phyloP scores from a whole-genome alignment of 306 rosid species.

The Sesbania bispinosa region DNA sequence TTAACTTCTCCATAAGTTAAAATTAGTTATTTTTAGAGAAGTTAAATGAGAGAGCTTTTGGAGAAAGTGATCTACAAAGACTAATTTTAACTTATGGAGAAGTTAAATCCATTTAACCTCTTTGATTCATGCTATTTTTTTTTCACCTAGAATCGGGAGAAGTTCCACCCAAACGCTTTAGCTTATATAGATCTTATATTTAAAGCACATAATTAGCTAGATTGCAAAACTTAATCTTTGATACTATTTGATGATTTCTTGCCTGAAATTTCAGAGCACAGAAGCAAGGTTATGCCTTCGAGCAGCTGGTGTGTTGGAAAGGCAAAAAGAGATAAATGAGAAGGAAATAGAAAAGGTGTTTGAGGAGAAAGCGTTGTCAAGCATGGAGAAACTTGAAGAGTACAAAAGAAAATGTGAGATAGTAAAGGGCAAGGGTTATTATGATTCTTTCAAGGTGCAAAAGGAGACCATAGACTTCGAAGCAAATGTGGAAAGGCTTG shows the following conservation, averaged over 20 bases:
- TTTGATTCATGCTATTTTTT: too few relatives aligned
- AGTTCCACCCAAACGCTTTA: too few relatives aligned
- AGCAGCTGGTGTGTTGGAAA: conserved; percentile 59
- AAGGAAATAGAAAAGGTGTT: conserved; percentile 21
- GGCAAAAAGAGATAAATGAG: conserved; percentile 39
- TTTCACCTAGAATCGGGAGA: too few relatives aligned
- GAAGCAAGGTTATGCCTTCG: conserved; percentile 62
- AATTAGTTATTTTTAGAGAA: too few relatives aligned
- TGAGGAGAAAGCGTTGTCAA: background rate
- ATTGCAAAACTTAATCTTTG: too few relatives aligned
- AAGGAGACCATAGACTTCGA: conserved; percentile 44
- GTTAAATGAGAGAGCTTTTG: too few relatives aligned
- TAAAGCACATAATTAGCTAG: background rate
- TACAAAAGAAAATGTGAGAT: conserved; percentile 38
- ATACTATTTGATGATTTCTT: background rate
- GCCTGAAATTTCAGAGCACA: conserved; percentile 46
- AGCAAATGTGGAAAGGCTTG: conserved; percentile 69
- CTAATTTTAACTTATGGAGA: too few relatives aligned
- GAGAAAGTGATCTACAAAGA: too few relatives aligned
- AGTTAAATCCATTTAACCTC: too few relatives aligned
- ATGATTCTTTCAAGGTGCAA: conserved; percentile 71
- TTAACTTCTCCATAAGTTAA: too few relatives aligned
- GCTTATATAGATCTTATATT: too few relatives aligned
- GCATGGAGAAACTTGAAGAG: conserved; percentile 23
- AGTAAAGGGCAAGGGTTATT: conserved; percentile 47